Percentiles rank a stretch among this genome's conserved stretches.
phyloP scores from a whole-genome alignment of 2,329 filamentous ascomycete genomes.

The Talaromyces rugulosus region DNA sequence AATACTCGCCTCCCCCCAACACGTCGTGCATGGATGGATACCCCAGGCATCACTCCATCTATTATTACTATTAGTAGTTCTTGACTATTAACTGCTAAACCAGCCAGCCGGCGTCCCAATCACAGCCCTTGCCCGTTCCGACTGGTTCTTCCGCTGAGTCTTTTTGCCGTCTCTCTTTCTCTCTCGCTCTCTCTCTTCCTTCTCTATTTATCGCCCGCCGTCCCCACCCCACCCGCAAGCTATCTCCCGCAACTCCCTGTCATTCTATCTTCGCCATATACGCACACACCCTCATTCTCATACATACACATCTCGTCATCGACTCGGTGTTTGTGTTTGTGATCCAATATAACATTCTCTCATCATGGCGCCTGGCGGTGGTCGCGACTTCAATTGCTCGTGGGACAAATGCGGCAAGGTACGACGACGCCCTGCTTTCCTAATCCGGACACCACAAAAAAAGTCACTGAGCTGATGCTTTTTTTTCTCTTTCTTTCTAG shows the following conservation, averaged over 20 bases:
- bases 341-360: background rate
- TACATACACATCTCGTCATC: background rate
- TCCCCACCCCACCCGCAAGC: slow-evolving; percentile 1
- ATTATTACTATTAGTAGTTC: background rate
- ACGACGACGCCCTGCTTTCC: slow-evolving; percentile 5
- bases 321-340: background rate
- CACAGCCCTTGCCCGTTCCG: background rate
- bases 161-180: background rate
- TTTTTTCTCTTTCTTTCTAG: slow-evolving; percentile 18
- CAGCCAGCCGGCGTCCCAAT: background rate
- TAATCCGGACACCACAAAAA: background rate
- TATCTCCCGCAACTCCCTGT: slow-evolving; percentile 9
- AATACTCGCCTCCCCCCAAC: background rate
- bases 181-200: background rate
- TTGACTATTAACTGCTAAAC: background rate
- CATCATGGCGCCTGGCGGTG: slow-evolving; percentile 32
- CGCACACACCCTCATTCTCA: too few species aligned
- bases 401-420: slow-evolving; percentile 44
- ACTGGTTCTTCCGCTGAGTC: background rate
- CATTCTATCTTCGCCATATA: slow-evolving; percentile 7
- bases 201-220: slow-evolving; percentile 1
- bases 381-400: slow-evolving; percentile 41
- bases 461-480: background rate
- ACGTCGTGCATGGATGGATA: background rate
- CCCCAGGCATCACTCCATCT: background rate